These are phyloP conservation scores for Arabidopsis lyrata DNA, from an alignment of 441 rosid species.

Conservation along the genomic window DNA sequence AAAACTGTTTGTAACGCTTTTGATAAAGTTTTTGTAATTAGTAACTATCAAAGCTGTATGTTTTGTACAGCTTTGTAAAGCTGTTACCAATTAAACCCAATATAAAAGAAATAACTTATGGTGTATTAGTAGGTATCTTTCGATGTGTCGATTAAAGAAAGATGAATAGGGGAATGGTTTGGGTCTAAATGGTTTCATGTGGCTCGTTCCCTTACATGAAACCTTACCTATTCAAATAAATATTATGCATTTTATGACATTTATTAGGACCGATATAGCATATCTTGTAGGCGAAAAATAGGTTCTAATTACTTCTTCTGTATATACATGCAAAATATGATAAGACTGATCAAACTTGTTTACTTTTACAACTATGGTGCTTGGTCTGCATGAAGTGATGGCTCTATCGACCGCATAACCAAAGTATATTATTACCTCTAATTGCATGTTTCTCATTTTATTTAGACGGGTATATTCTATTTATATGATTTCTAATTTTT, in stretches of 20 bases:
- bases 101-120: not conserved
- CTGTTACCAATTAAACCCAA: no score
- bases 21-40: no score
- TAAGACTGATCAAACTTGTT: not conserved
- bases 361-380: not conserved
- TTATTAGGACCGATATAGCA: not conserved
- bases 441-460: not conserved
- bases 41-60: no score
- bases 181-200: not conserved
- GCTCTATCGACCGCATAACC: not conserved
- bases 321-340: not conserved
- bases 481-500: not conserved
- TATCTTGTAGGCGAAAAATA: not conserved
- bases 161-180: not conserved
- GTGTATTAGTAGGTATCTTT: slow-evolving; percentile 9
- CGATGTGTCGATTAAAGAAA: slow-evolving; percentile 1
- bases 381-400: not conserved
- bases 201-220: not conserved
- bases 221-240: not conserved
- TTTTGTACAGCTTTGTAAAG: no score
- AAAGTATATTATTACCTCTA: not conserved
- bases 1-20: no score
- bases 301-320: not conserved
- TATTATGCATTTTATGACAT: slow-evolving; percentile 5
- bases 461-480: not conserved